phyloP scores from a whole-genome alignment of 2,329 filamentous ascomycete species.

The Dendryphion nanum region DNA sequence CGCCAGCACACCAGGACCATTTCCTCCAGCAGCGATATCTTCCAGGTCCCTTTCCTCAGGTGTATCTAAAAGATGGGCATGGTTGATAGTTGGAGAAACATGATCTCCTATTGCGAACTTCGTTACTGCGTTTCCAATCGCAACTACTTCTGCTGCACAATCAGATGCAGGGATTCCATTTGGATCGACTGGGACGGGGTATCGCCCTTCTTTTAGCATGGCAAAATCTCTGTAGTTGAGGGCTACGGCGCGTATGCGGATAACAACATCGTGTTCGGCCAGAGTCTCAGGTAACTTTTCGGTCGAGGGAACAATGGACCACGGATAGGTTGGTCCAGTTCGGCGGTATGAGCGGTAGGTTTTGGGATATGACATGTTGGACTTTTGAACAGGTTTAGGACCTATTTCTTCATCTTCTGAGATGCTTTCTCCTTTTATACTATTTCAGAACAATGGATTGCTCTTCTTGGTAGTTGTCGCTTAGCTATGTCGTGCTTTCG shows the following conservation, averaged over 20 bases:
- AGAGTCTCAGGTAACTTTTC: slow-evolving; percentile 16
- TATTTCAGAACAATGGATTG: too few species aligned
- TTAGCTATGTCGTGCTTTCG: too few species aligned
- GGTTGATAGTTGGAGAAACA: slow-evolving; percentile 19
- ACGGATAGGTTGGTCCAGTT: not conserved
- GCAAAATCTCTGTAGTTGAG: slow-evolving; percentile 29
- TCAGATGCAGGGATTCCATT: slow-evolving; percentile 22
- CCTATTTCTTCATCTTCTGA: too few species aligned
- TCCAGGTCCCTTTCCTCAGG: slow-evolving; percentile 1
- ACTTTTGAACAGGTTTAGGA: too few species aligned
- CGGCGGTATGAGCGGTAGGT: not conserved
- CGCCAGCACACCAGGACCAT: slow-evolving; percentile 17
- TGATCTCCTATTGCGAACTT: slow-evolving; percentile 21
- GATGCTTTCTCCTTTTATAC: too few species aligned
- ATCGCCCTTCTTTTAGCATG: slow-evolving; percentile 22
- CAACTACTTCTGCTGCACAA: slow-evolving; percentile 24
- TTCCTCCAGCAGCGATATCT: slow-evolving; percentile 6
- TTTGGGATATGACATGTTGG: not conserved
- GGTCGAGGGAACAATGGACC: not conserved
- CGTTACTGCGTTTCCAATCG: slow-evolving; percentile 14
- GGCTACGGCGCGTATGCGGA: slow-evolving; percentile 25
- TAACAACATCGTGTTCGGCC: slow-evolving; percentile 15
- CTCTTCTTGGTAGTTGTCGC: too few species aligned
- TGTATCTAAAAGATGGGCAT: too few species aligned
- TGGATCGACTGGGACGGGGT: slow-evolving; percentile 8